Evolutionary conservation across 768 basidiomycete species (phyloP).

Genomic region (Lepiota brunneoincarnata): DNA sequence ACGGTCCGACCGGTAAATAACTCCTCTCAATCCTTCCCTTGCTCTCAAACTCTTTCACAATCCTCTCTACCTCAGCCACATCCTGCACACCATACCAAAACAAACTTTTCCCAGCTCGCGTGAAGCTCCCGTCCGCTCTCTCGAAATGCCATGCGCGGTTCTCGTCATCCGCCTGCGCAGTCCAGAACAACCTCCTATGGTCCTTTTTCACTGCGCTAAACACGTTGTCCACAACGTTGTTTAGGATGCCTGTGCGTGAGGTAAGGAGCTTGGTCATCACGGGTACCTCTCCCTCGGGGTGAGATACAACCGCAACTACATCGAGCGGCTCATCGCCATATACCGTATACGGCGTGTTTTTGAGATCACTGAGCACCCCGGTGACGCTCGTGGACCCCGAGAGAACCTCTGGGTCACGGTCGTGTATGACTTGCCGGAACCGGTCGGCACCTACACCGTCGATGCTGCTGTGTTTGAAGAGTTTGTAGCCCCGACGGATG

Average conservation of each 20-base stretch:
- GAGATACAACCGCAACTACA: constrained; percentile 90
- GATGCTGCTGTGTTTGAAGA: constrained; percentile 84
- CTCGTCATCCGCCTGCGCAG: constrained; percentile 94
- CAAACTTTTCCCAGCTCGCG: constrained; percentile 86
- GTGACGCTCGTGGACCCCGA: constrained; percentile 83
- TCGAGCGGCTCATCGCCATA: constrained; percentile 99
- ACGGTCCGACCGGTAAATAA: constrained; percentile 85
- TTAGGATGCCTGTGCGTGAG: constrained; percentile 85
- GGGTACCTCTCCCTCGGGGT: constrained; percentile 84
- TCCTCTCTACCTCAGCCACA: constrained; percentile 85
- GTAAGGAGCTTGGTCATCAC: constrained; percentile 92
- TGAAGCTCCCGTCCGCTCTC: constrained; percentile 96
- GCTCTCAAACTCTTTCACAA: constrained; percentile 71
- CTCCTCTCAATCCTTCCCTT: constrained; percentile 84
- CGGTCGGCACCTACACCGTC: constrained; percentile 89
- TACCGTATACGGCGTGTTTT: constrained; percentile 84
- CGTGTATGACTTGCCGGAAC: constrained; percentile 91
- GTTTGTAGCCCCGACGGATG: constrained; percentile 96
- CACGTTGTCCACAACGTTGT: constrained; percentile 95
- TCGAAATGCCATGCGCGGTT: constrained; percentile 99
- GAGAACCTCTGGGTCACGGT: constrained; percentile 91
- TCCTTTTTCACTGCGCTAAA: constrained; percentile 97
- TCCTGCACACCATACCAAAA: constrained; percentile 99
- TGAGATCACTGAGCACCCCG: constrained; percentile 79
- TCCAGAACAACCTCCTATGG: constrained; percentile 94